These are phyloP conservation scores for Ophiostoma tasmaniense DNA, from an alignment of 2,329 filamentous ascomycete genomes.

Conservation along the genomic window DNA sequence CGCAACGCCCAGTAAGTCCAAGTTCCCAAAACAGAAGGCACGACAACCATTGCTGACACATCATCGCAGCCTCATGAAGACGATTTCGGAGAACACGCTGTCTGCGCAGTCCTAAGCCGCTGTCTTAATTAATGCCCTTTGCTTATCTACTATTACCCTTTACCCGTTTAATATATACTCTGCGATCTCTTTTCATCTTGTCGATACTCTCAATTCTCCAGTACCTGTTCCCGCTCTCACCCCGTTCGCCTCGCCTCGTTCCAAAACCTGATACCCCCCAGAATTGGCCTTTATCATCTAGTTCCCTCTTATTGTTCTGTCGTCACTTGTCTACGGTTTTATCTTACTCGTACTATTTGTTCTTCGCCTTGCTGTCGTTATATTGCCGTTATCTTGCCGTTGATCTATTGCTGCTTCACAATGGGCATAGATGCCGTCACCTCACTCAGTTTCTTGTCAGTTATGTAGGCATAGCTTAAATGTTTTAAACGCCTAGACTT, in stretches of 20 bases:
- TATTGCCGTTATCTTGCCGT: no score
- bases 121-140: background rate
- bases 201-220: background rate
- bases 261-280: slow-evolving; percentile 16
- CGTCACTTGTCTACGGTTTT: background rate
- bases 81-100: slow-evolving; percentile 15
- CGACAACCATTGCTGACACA: background rate
- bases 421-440: background rate
- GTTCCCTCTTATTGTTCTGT: background rate
- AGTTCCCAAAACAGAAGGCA: background rate
- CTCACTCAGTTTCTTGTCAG: background rate
- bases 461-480: background rate
- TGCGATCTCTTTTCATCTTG: background rate
- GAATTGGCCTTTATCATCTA: slow-evolving; percentile 7
- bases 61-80: slow-evolving; percentile 8
- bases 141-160: background rate
- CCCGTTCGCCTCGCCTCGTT: slow-evolving; percentile 6
- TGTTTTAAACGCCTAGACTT: background rate
- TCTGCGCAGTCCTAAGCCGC: slow-evolving; percentile 3
- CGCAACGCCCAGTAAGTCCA: slow-evolving; percentile 23
- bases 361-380: background rate
- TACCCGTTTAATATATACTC: background rate
- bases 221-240: background rate
- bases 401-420: background rate
- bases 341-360: background rate